Conservation (phyloP, 108 stramenopile genomes). For the Cylindrotheca closterium region DNA sequence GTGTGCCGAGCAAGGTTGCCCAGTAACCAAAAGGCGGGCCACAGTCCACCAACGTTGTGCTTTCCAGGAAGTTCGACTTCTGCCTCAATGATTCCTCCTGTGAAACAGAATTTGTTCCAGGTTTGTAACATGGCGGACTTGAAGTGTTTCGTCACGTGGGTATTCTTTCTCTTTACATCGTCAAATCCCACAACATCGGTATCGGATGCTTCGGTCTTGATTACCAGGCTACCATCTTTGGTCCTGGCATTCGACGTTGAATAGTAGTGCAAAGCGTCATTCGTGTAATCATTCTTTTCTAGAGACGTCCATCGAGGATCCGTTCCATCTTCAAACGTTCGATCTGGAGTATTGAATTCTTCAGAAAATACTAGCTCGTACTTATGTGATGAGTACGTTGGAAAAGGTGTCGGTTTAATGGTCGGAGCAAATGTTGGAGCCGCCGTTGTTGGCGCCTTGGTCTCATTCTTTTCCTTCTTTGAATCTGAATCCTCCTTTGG, state of each 20-base stretch:
- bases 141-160: constrained; percentile 79
- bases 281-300: constrained; percentile 98
- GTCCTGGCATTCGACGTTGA: constrained; percentile 66
- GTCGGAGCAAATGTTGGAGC: constrained; percentile 35
- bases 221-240: constrained; percentile 79
- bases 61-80: constrained; percentile 86
- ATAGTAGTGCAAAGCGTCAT: constrained; percentile 95
- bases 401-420: constrained; percentile 33
- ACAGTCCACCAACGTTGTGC: constrained; percentile 83
- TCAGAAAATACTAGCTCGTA: constrained; percentile 90
- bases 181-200: constrained; percentile 86
- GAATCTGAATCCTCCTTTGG: constrained; percentile 12
- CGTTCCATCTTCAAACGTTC: constrained; percentile 86
- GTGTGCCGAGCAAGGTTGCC: constrained; percentile 97
- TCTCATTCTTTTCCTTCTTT: constrained; percentile 9
- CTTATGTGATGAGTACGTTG: constrained; percentile 32
- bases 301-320: constrained; percentile 97
- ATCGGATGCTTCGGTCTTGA: constrained; percentile 72
- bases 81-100: constrained; percentile 94
- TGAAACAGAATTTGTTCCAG: constrained; percentile 99
- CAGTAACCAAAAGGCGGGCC: constrained; percentile 98
- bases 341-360: constrained; percentile 86
- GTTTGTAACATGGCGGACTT: constrained; percentile 91
- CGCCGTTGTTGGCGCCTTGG: constrained; percentile 20
- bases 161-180: constrained; percentile 64